Evolutionary conservation across 108 stramenopile species (phyloP).

Genomic region (Mayamaea pseudoterrestris): DNA sequence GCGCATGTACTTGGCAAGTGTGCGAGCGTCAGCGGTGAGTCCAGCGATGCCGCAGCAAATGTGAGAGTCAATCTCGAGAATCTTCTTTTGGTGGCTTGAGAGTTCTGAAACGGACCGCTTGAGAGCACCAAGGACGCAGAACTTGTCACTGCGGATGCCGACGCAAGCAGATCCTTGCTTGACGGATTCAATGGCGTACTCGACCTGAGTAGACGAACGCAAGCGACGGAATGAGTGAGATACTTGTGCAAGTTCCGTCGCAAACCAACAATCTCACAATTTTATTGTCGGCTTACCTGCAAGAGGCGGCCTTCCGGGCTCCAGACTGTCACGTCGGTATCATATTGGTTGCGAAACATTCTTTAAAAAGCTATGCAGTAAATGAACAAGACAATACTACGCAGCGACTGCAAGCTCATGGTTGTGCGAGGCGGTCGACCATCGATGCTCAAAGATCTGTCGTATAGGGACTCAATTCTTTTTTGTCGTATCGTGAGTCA

Average conservation of each 20-base stretch:
- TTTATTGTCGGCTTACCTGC: conserved; percentile 90
- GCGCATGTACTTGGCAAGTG: conserved; percentile 95
- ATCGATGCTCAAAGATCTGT: too few relatives aligned
- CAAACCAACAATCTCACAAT: conserved; percentile 1
- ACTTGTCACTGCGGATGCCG: conserved; percentile 70
- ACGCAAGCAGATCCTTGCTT: conserved; percentile 96
- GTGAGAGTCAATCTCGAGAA: conserved; percentile 95
- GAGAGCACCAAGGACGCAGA: conserved; percentile 91
- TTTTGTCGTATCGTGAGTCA: too few relatives aligned
- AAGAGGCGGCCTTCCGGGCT: conserved; percentile 97
- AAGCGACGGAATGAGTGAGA: too few relatives aligned
- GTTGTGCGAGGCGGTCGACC: too few relatives aligned
- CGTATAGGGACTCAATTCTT: too few relatives aligned
- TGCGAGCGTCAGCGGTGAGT: conserved; percentile 93
- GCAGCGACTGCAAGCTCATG: too few relatives aligned
- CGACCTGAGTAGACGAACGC: too few relatives aligned
- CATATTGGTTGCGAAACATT: conserved; percentile 99
- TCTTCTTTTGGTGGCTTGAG: conserved; percentile 91
- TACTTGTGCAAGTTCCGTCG: neutral
- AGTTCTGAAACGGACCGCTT: conserved; percentile 94
- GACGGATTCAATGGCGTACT: conserved; percentile 99
- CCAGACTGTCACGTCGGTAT: conserved; percentile 99
- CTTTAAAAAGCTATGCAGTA: too few relatives aligned
- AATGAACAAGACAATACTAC: too few relatives aligned
- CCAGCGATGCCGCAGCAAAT: conserved; percentile 96